phyloP scores from a whole-genome alignment of 139 green algal species.

The Zygnema cylindricum region DNA sequence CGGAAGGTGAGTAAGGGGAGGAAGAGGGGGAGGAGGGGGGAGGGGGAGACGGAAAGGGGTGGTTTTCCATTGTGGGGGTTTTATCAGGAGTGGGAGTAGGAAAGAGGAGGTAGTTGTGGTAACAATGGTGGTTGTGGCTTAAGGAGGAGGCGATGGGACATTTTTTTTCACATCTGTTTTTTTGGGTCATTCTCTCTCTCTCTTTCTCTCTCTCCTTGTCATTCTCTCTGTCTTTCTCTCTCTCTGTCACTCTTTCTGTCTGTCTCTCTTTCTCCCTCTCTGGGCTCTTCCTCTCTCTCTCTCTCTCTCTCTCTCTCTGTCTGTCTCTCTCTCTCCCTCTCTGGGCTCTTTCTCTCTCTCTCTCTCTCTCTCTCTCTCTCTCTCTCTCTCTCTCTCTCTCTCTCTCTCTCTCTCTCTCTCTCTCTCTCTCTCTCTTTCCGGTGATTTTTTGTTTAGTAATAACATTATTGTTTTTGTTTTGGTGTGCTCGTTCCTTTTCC shows the following conservation, averaged over 20 bases:
- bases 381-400: neutral
- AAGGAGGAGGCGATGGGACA: no score
- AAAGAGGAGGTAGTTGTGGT: no score
- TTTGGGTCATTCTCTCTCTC: neutral
- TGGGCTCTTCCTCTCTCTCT: neutral
- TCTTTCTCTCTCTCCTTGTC: neutral
- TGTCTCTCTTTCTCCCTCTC: neutral
- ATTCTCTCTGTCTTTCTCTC: neutral
- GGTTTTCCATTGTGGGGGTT: no score
- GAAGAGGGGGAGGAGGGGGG: no score
- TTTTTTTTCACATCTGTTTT: no score
- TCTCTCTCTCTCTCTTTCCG: neutral
- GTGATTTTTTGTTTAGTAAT: neutral
- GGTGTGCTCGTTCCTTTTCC: neutral
- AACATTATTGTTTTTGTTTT: neutral
- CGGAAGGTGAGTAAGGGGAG: neutral
- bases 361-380: neutral
- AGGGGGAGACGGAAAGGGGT: no score
- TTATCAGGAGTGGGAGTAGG: no score
- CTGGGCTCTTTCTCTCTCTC: neutral
- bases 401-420: neutral
- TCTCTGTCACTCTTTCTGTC: neutral
- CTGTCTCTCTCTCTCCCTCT: no score
- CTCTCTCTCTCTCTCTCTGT: no score
- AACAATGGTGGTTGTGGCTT: no score